Conservation (phyloP, 225 moss, liverwort and hornwort species). For the Sphagnum tenellum region DNA sequence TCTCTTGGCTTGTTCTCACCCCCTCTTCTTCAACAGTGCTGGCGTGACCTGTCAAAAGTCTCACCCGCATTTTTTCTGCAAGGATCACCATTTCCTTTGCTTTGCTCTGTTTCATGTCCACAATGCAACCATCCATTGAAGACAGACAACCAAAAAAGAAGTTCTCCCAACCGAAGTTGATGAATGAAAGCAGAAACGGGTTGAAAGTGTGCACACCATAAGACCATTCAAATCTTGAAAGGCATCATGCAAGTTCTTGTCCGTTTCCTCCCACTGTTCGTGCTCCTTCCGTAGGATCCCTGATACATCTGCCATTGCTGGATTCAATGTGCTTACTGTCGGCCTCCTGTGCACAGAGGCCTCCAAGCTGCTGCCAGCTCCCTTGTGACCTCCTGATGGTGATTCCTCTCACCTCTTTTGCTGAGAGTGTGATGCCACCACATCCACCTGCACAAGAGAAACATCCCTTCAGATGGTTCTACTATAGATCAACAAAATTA, state of each 20-base stretch:
- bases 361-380: slow-evolving; percentile 34
- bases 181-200: not conserved
- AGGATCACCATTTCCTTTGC: slow-evolving; percentile 95
- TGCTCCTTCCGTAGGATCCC: slow-evolving; percentile 93
- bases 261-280: slow-evolving; percentile 77
- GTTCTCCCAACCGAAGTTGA: not conserved
- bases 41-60: slow-evolving; percentile 61
- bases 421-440: slow-evolving; percentile 21
- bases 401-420: slow-evolving; percentile 13
- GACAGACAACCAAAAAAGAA: not conserved
- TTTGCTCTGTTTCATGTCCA: slow-evolving; percentile 43
- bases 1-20: slow-evolving; percentile 90
- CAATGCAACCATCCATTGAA: too few species aligned
- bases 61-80: slow-evolving; percentile 89
- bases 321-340: slow-evolving; percentile 59
- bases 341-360: slow-evolving; percentile 18
- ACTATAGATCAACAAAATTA: too few species aligned
- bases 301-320: slow-evolving; percentile 94
- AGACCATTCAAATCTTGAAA: slow-evolving; percentile 90
- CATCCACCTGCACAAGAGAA: slow-evolving; percentile 19
- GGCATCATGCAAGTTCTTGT: slow-evolving; percentile 91
- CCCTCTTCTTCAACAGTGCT: slow-evolving; percentile 65
- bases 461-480: not conserved
- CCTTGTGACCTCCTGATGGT: slow-evolving; percentile 7
- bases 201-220: slow-evolving; percentile 39